Percentiles rank a stretch among this genome's conserved stretches.
These are phyloP conservation scores for Cutaneotrichosporon mucoides DNA, from an alignment of 1,284 basidiomycete genomes.

Conservation along the genomic window DNA sequence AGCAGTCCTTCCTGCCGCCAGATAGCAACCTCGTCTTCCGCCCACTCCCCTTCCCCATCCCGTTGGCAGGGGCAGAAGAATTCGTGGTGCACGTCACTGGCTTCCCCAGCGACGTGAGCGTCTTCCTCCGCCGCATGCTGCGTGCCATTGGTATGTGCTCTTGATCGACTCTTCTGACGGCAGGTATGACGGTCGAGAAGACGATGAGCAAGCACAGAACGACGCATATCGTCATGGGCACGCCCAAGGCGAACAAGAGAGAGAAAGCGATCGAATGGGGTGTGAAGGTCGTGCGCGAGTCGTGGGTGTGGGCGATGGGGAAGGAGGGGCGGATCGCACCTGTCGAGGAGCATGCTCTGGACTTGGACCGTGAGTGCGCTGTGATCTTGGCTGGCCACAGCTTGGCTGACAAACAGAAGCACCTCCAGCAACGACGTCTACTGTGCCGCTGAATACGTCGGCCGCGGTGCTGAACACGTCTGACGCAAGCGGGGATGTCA, in stretches of 20 bases:
- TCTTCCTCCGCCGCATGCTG: slow-evolving; percentile 39
- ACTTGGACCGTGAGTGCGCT: neutral
- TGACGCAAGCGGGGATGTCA: no score
- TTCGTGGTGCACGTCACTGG: slow-evolving; percentile 39
- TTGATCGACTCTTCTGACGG: neutral
- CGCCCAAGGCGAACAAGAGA: slow-evolving; percentile 32
- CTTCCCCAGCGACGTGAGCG: slow-evolving; percentile 29
- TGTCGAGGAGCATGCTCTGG: slow-evolving; percentile 21
- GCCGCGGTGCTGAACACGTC: no score
- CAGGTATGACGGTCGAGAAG: slow-evolving; percentile 30
- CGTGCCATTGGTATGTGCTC: slow-evolving; percentile 28
- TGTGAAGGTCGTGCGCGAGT: slow-evolving; percentile 30
- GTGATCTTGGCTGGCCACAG: neutral
- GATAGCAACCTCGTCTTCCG: slow-evolving; percentile 39
- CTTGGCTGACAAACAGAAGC: no score
- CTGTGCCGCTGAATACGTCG: no score
- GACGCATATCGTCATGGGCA: slow-evolving; percentile 38
- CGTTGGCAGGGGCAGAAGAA: slow-evolving; percentile 28
- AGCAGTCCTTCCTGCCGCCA: slow-evolving; percentile 30
- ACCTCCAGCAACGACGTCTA: no score
- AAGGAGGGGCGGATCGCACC: slow-evolving; percentile 26
- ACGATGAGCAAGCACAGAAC: slow-evolving; percentile 30
- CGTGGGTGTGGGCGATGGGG: slow-evolving; percentile 40
- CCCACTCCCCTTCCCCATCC: slow-evolving; percentile 33
- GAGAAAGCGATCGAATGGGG: slow-evolving; percentile 39